phyloP scores from a whole-genome alignment of 2,329 filamentous ascomycete species.

The Bipolaris bicolor region DNA sequence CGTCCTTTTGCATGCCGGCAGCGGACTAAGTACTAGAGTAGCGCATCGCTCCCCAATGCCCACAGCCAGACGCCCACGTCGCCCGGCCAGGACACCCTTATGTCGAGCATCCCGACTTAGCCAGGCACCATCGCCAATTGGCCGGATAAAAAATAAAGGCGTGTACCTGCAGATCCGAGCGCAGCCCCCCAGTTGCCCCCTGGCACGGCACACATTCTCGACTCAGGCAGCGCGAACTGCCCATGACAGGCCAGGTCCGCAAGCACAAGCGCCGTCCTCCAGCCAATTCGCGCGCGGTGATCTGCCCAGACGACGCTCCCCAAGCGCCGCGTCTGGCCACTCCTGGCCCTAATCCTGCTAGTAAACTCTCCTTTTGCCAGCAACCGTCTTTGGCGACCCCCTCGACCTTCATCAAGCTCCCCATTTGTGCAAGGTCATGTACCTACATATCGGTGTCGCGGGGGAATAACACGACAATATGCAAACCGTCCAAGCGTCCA shows the following conservation, averaged over 20 bases:
- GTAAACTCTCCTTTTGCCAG: constrained; percentile 39
- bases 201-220: constrained; percentile 30
- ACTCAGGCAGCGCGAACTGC: constrained; percentile 33
- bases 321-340: constrained; percentile 29
- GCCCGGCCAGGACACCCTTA: neutral
- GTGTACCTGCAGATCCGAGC: constrained; percentile 33
- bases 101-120: constrained; percentile 1
- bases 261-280: constrained; percentile 27
- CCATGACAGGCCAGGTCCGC: constrained; percentile 16
- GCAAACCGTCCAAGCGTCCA: constrained; percentile 40
- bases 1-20: too few species aligned
- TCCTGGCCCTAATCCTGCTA: constrained; percentile 33
- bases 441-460: constrained; percentile 18
- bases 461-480: constrained; percentile 38
- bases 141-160: constrained; percentile 17
- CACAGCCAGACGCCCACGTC: neutral
- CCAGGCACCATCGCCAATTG: constrained; percentile 17
- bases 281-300: constrained; percentile 40
- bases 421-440: constrained; percentile 46
- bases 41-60: too few species aligned
- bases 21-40: too few species aligned
- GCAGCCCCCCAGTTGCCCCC: constrained; percentile 10
- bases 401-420: constrained; percentile 29
- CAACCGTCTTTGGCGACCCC: constrained; percentile 31
- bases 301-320: constrained; percentile 32